Evolutionary conservation across 352 stramenopile genomes (phyloP).

Genomic region (Pythium insidiosum): DNA sequence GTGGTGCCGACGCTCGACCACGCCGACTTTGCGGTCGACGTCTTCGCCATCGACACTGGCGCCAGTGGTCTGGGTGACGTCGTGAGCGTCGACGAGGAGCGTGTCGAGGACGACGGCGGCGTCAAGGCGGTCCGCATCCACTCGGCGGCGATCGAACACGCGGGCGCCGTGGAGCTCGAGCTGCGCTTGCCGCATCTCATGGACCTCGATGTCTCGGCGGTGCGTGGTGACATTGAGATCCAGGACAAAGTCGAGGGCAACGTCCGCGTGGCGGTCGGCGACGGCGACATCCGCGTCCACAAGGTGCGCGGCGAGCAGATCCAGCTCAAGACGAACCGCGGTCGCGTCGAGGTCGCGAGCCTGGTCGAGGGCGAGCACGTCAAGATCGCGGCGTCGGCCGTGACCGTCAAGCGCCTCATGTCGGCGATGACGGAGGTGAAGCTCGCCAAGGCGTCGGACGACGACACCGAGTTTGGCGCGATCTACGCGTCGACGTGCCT

Average conservation of each 20-base stretch:
- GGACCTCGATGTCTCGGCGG: conserved; percentile 37
- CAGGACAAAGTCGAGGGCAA: conserved; percentile 68
- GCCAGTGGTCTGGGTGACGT: not conserved
- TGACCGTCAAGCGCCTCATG: conserved; percentile 67
- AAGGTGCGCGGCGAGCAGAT: conserved; percentile 57
- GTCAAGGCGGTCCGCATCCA: conserved; percentile 4
- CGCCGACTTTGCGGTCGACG: conserved; percentile 36
- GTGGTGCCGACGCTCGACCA: conserved; percentile 41
- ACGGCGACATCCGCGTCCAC: conserved; percentile 47
- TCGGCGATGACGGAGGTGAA: conserved; percentile 39
- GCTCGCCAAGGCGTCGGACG: conserved; percentile 28
- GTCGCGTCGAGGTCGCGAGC: conserved; percentile 26
- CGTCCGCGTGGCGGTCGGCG: conserved; percentile 45
- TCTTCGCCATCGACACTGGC: conserved; percentile 1
- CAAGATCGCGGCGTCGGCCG: conserved; percentile 24
- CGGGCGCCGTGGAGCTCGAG: conserved; percentile 2
- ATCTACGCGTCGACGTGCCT: conserved; percentile 57
- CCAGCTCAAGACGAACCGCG: conserved; percentile 57
- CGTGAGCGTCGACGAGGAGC: conserved; percentile 21
- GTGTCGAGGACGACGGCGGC: not conserved
- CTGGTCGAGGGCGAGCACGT: conserved; percentile 59
- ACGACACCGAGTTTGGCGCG: conserved; percentile 44
- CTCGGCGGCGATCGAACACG: not conserved
- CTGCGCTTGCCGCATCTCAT: conserved; percentile 17
- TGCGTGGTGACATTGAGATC: conserved; percentile 33